Base-by-base conservation (phyloP, 345 rosid species). In the Acer negundo region DNA sequence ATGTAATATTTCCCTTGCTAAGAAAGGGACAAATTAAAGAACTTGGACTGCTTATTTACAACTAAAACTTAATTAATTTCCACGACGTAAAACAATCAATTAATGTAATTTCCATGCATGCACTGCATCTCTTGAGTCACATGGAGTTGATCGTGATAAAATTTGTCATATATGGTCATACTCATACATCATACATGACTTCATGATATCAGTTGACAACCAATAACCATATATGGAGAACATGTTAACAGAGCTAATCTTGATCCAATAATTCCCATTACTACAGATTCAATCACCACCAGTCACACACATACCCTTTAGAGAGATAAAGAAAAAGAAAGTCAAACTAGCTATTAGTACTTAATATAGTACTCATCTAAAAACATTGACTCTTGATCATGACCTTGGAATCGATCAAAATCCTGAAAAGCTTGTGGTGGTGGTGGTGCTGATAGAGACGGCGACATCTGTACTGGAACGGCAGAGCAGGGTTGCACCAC, bases 381-480 rank as follows among this genome's bases (percentile, higher is more conserved):
- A 26, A n/a, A 65, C 47, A 47, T 47, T 8, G 77, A 23, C 12
- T 63, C 77, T 28, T 63, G 62, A 19, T 56, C 19, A 17, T 59
- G 26, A 62, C 61, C 46, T 74, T 74, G 69, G 69, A 74, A 62
- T 17, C 9, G 16, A 62, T 62, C 28, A 44, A 73, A 44, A 42
- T 73, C 69, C 68, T 73, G 58, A 3, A 47, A 73, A 73, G 56
- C 42, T 73, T 22, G 56, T 2, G 13, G 35, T 12, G 66, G 66
- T 10, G 62, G n/a, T 11, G 62, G 51, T 19, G 74, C 69, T 24
- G 58, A 16, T 53, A 53, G 58, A 53, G n/a, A 53, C 12, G 15
- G 66, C 12, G 66, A 56, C 19, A 46, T 15, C 28, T 59, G 65
- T 26, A 69, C 65, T 20, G 22, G 51, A 24, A 77, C 4, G 20